Percentiles rank a stretch among this genome's conserved stretches.
phyloP scores from a whole-genome alignment of 2,329 filamentous ascomycete genomes.

The Geosmithia morbida region DNA sequence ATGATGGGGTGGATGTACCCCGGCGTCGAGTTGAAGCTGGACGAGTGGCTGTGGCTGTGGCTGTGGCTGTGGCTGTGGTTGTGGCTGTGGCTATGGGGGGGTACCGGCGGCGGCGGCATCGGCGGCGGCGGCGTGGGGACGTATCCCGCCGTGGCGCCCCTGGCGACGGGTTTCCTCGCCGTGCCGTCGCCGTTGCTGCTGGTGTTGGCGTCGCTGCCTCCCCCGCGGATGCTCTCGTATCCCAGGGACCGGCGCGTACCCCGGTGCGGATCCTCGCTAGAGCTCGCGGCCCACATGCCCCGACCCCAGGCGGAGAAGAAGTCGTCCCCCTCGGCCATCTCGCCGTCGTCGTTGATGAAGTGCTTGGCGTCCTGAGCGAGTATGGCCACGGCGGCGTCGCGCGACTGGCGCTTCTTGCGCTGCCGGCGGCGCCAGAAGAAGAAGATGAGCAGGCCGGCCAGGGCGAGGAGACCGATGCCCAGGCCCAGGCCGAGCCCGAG shows the following conservation, averaged over 20 bases:
- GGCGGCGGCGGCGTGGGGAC: not conserved
- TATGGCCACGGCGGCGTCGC: constrained; percentile 29
- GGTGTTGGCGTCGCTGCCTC: constrained; percentile 5
- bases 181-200: not conserved
- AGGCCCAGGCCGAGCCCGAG: constrained; percentile 53
- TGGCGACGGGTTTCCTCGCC: not conserved
- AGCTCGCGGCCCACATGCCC: constrained; percentile 27
- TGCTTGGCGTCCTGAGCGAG: constrained; percentile 33
- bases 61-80: not conserved
- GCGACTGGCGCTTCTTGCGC: constrained; percentile 18
- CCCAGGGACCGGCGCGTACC: constrained; percentile 26
- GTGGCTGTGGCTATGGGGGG: constrained; percentile 3
- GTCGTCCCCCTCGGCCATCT: constrained; percentile 28
- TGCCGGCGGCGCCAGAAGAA: constrained; percentile 35
- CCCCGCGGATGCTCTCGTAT: constrained; percentile 32
- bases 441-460: constrained; percentile 30
- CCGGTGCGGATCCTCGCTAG: constrained; percentile 25
- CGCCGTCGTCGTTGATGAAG: constrained; percentile 25
- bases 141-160: constrained; percentile 4
- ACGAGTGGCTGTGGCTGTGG: not conserved
- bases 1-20: constrained; percentile 42
- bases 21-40: constrained; percentile 5
- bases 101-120: constrained; percentile 8
- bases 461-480: constrained; percentile 35
- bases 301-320: constrained; percentile 12